These are phyloP conservation scores for Picocystis sp. DNA, from an alignment of 163 green algal genomes.

Conservation along the genomic window DNA sequence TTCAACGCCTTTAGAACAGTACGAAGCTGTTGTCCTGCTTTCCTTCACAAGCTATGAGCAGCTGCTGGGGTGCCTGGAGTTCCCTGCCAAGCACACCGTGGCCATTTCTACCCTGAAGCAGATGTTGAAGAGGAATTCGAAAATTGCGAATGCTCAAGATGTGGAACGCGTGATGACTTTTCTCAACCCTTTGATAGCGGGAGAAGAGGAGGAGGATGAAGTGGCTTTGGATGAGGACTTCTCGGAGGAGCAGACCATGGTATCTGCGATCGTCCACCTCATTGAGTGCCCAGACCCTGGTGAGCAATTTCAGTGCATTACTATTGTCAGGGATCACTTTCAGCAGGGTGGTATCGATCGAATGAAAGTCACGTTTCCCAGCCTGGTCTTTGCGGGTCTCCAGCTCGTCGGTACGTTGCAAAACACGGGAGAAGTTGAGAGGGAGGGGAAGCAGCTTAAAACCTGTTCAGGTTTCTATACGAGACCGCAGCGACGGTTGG, in stretches of 20 bases:
- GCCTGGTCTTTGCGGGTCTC: conserved; percentile 53
- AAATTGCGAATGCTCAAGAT: conserved; percentile 26
- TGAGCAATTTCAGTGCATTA: conserved; percentile 24
- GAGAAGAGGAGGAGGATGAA: conserved; percentile 13
- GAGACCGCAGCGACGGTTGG: background rate
- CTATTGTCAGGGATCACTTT: conserved; percentile 19
- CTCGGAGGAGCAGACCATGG: conserved; percentile 59
- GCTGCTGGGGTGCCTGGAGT: conserved; percentile 1
- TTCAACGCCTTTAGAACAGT: conserved; percentile 41
- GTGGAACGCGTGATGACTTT: conserved; percentile 58
- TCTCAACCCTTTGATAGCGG: conserved; percentile 50
- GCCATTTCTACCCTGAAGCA: conserved; percentile 39
- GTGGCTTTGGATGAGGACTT: conserved; percentile 40
- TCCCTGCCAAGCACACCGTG: conserved; percentile 50
- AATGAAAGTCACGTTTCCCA: conserved; percentile 48
- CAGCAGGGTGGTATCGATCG: conserved; percentile 36
- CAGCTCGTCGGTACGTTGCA: conserved; percentile 17
- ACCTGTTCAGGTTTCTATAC: conserved; percentile 7
- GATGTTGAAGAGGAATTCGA: conserved; percentile 26
- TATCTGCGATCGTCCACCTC: conserved; percentile 70
- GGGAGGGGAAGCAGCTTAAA: conserved; percentile 1
- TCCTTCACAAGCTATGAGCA: background rate
- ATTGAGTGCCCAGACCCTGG: conserved; percentile 29
- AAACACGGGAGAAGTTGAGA: background rate
- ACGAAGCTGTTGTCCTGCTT: conserved; percentile 26